Percentiles rank a stretch among this genome's conserved stretches.
phyloP scores from a whole-genome alignment of 768 basidiomycete species.

The Mycena metata region DNA sequence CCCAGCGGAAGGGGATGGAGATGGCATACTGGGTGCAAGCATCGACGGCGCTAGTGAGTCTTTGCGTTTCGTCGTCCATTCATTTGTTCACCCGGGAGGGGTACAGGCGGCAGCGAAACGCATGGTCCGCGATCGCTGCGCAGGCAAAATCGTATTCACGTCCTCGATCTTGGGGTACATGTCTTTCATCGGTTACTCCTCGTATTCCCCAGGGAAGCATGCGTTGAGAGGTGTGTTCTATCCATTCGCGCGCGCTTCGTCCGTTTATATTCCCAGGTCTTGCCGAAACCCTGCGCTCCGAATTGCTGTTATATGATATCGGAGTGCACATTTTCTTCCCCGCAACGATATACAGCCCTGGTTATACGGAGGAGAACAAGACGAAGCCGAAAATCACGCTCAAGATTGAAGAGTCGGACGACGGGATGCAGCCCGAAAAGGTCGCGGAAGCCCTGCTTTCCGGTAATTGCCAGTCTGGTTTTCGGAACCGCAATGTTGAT shows the following conservation, averaged over 20 bases:
- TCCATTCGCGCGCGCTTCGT: not conserved
- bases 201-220: conserved; percentile 80
- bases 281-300: conserved; percentile 77
- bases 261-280: conserved; percentile 59
- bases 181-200: conserved; percentile 73
- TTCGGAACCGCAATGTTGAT: not conserved
- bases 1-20: conserved; percentile 67
- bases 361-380: conserved; percentile 72
- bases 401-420: conserved; percentile 77
- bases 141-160: conserved; percentile 75
- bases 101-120: conserved; percentile 66
- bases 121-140: conserved; percentile 62
- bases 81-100: not conserved
- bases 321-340: conserved; percentile 78
- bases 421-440: conserved; percentile 63
- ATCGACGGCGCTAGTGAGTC: conserved; percentile 66
- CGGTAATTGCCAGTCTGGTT: conserved; percentile 60
- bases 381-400: conserved; percentile 76
- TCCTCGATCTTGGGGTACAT: conserved; percentile 73
- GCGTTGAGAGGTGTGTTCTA: conserved; percentile 71
- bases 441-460: conserved; percentile 64
- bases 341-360: conserved; percentile 75
- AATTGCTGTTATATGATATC: conserved; percentile 75
- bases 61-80: not conserved
- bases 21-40: conserved; percentile 70